Conservation (phyloP, 495 filamentous ascomycete genomes). For the Talaromyces proteolyticus region DNA sequence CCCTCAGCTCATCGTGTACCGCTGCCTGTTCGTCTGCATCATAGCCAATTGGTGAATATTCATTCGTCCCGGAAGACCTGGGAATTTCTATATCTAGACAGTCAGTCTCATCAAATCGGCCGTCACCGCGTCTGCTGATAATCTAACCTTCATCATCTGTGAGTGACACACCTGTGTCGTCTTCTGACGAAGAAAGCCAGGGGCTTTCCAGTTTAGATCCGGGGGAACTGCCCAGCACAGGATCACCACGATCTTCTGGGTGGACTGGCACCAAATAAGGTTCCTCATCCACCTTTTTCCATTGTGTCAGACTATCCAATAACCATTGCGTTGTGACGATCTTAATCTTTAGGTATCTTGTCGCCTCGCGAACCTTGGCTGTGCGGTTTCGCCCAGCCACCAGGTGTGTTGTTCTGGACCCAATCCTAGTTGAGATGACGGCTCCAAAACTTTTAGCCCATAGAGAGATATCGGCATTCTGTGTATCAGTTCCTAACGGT, state of each 20-base stretch:
- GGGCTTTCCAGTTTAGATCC: slow-evolving; percentile 28
- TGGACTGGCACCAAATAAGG: slow-evolving; percentile 65
- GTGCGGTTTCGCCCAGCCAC: slow-evolving; percentile 76
- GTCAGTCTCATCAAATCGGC: slow-evolving; percentile 28
- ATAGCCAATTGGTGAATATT: slow-evolving; percentile 31
- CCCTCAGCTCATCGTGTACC: slow-evolving; percentile 67
- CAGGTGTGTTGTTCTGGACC: slow-evolving; percentile 56
- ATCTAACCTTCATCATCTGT: slow-evolving; percentile 30
- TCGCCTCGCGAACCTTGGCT: slow-evolving; percentile 78
- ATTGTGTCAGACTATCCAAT: slow-evolving; percentile 69
- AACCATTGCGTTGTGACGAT: slow-evolving; percentile 92
- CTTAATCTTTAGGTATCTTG: slow-evolving; percentile 65
- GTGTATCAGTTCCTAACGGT: slow-evolving; percentile 69
- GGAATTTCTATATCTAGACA: slow-evolving; percentile 38
- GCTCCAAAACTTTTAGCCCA: slow-evolving; percentile 86
- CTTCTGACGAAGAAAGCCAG: slow-evolving; percentile 36
- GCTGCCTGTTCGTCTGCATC: slow-evolving; percentile 41
- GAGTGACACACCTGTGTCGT: slow-evolving; percentile 34
- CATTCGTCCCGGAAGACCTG: slow-evolving; percentile 23
- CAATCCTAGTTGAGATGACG: slow-evolving; percentile 54
- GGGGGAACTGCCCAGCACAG: slow-evolving; percentile 20
- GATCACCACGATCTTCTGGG: slow-evolving; percentile 50
- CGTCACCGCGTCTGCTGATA: slow-evolving; percentile 16
- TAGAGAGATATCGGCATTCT: slow-evolving; percentile 73
- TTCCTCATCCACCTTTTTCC: slow-evolving; percentile 67